A percentile compares a stretch with the other conserved stretches of the same genome.
Conservation (phyloP, 306 rosid species). For the Fragaria vesca region DNA sequence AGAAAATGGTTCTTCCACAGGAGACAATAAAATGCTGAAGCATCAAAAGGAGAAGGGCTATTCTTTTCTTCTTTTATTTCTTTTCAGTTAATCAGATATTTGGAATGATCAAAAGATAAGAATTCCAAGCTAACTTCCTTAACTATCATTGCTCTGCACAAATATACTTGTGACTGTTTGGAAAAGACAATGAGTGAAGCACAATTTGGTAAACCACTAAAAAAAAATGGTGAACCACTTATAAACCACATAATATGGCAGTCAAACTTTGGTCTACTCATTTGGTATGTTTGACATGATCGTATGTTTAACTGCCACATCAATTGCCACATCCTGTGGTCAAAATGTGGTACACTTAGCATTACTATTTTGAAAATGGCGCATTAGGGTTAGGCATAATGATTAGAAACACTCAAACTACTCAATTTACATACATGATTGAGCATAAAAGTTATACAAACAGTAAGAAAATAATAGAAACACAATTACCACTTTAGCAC, state of each 20-base stretch:
- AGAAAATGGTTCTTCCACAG: neutral
- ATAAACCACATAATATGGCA: neutral
- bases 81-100: slow-evolving; percentile 1
- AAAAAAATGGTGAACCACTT: neutral
- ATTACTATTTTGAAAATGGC: too few species aligned
- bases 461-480: neutral
- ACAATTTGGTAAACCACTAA: neutral
- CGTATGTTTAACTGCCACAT: neutral
- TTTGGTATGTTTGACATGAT: neutral
- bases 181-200: neutral
- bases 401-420: neutral
- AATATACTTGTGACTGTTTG: neutral
- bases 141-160: neutral
- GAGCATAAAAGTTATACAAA: neutral
- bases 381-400: slow-evolving; percentile 1
- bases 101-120: neutral
- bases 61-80: neutral
- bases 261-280: neutral
- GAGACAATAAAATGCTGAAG: neutral
- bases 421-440: neutral
- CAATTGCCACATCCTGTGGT: neutral
- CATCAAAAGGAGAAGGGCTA: slow-evolving; percentile 6
- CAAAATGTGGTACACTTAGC: neutral
- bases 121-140: neutral
- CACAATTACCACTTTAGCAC: slow-evolving; percentile 62